Percentiles rank a stretch among this genome's conserved stretches.
phyloP scores from a whole-genome alignment of 371 early-diverging fungal species.

The Syncephalastrum contaminatum region DNA sequence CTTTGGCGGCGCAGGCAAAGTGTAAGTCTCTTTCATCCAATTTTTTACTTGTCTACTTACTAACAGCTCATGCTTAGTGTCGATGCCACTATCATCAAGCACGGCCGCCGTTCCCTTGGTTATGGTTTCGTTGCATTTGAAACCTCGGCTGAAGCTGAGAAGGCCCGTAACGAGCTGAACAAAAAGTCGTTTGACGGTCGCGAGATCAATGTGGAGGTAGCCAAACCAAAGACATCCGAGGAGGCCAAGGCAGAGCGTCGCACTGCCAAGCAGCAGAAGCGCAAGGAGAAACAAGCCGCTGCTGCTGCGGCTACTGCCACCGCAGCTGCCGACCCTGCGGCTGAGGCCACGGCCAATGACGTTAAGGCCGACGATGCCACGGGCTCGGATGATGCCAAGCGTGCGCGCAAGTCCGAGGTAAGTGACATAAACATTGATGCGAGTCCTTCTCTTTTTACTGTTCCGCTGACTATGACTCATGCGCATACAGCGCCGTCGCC shows the following conservation, averaged over 20 bases:
- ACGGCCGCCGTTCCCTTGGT: constrained; percentile 77
- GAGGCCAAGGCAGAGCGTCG: constrained; percentile 1
- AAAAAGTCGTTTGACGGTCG: constrained; percentile 78
- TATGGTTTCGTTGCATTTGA: constrained; percentile 92
- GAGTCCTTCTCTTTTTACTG: neutral
- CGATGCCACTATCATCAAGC: constrained; percentile 75
- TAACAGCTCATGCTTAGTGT: constrained; percentile 15
- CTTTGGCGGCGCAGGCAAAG: constrained; percentile 74
- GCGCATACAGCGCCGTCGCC: neutral
- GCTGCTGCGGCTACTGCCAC: neutral
- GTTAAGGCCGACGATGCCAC: too few species aligned
- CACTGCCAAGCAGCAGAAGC: neutral
- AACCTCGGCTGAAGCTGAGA: constrained; percentile 68
- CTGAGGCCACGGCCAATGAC: neutral
- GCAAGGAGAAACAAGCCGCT: constrained; percentile 4
- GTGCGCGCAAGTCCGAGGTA: too few species aligned
- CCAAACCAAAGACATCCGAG: constrained; percentile 53
- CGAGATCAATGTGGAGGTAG: constrained; percentile 85
- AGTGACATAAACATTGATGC: neutral
- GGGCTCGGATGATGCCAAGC: too few species aligned
- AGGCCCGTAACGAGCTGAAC: constrained; percentile 71
- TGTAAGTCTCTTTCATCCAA: constrained; percentile 64
- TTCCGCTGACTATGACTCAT: neutral
- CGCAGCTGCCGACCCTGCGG: neutral
- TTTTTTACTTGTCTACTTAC: neutral